Evolutionary conservation across 2,329 filamentous ascomycete species (phyloP), one percentile per base, ranked within the genome.

Genomic region (Alternaria infectoria): DNA sequence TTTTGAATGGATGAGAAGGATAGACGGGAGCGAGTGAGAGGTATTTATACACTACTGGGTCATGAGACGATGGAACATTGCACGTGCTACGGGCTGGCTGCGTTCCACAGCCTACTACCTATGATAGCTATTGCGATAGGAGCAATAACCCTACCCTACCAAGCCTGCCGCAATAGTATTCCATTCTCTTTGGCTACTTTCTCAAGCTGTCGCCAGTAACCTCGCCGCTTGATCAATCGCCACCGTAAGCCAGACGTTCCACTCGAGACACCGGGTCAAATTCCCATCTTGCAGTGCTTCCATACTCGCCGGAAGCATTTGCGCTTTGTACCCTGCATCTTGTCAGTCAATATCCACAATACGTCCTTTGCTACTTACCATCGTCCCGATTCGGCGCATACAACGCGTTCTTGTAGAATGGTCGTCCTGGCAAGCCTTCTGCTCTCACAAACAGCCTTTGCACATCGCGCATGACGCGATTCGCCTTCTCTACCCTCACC

Each of bases 381-480:
- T 64, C 59, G 30, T 65, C 54, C 9, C 62, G 51, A 55, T 65
- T 60, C 6, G 62, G 65, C 25, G 62, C 65, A 60, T 44, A 59
- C 17, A 67, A 19, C 5, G 13, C 52, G 23, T 64, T 67, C 51
- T 57, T 65, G 40, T 67, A 67, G 8, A 65, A 67, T 2, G 51
- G 32, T 10, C 65, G 11, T 11, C 52, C 65, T 5, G 55, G 54
- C 13, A 65, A 44, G 5, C 65, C 65, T 17, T 51, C 58, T 23
- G 50, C 19, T 8, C 52, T 61, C 13, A 67, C 46, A 19, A 67
- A 65, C 32, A 60, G 25, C 21, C 59, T 54, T 21, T 57, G 44
- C n/a, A 65, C 15, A 11, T 60, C 40, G 40, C 28, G 57, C 55
- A 67, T 44, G 9, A 32, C 49, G 2, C 25, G 26, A 23, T 67